phyloP scores from a whole-genome alignment of 2,329 filamentous ascomycete species.

The Hypoxylon sp. region DNA sequence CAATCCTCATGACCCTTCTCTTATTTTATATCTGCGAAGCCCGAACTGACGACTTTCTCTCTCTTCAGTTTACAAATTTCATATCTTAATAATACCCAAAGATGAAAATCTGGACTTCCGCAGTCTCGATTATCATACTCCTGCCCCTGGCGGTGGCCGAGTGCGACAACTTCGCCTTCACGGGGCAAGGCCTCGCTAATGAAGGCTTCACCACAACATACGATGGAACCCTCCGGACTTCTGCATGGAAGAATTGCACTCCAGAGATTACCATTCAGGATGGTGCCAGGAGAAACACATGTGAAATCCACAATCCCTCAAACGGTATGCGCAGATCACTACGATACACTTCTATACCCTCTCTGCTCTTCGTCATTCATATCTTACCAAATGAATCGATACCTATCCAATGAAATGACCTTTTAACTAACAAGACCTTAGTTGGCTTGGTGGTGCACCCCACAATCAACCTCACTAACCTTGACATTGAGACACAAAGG shows the following conservation, averaged over 20 bases:
- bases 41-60: not conserved
- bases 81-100: constrained; percentile 1
- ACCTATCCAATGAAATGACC: not conserved
- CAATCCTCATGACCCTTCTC: not conserved
- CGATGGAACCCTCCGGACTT: constrained; percentile 8
- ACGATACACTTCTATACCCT: not conserved
- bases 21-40: not conserved
- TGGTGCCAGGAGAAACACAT: not conserved
- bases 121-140: constrained; percentile 7
- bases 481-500: constrained; percentile 1
- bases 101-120: constrained; percentile 18
- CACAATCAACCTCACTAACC: constrained; percentile 7
- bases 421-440: constrained; percentile 2
- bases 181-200: not conserved
- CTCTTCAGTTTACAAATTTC: constrained; percentile 9
- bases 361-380: not conserved
- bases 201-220: constrained; percentile 14
- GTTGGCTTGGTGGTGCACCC: constrained; percentile 24
- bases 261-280: not conserved
- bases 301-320: constrained; percentile 4
- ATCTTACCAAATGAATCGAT: not conserved
- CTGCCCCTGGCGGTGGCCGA: constrained; percentile 23
- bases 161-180: constrained; percentile 29
- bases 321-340: constrained; percentile 10
- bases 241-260: constrained; percentile 19